Base-by-base conservation (phyloP, 2,329 filamentous ascomycete genomes). In the Ceratocystis cacaofunesta region DNA sequence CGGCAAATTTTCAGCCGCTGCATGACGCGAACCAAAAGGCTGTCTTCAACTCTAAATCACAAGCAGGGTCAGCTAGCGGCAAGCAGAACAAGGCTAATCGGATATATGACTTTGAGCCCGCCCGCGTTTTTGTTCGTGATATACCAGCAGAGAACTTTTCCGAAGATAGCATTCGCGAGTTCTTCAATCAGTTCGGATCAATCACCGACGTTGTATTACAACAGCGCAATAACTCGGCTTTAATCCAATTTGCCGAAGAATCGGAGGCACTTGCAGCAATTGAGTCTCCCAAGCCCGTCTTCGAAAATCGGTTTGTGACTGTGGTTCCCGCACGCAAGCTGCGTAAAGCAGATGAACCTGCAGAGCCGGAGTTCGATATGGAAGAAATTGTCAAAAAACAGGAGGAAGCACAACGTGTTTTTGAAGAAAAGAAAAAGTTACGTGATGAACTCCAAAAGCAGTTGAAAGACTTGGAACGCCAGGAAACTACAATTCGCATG, bases 281-380 rank as follows among this genome's bases (percentile, higher is more conserved):
- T 72, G 80, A 81, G 60, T 91, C 87, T 7, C 89, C 89, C 0
- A 90, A 90, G 71, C 86, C 85, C 60, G 86, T 94, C 57, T 94
- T 92, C 71, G 87, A 92, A 70, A 94, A 92, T 70, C 80, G 89
- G 10, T 94, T 94, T 70, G 89, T 94, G 61, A 92, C 90, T 70
- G 86, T 92, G 28, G 50, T 66, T 43, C 41, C 58, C 15, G 52
- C 30, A 2, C 50, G 64, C 5, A 30, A 66, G 46, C 67, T 48
- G 30, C 32, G 36, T 17, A 68, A 62, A 2, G 68, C 43, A 15
- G 71, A 65, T 52, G 61, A 68, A 17, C 43, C 68, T 4, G 68
- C 69, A 36, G 79, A 83, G 66, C 78, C 82, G 1, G 81, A 84
- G 68, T 77, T 90, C 8, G 86, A 92, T 70, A 77, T 85, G 68